Evolutionary conservation across 495 filamentous ascomycete species (phyloP).

Genomic region (Neurospora pannonica): DNA sequence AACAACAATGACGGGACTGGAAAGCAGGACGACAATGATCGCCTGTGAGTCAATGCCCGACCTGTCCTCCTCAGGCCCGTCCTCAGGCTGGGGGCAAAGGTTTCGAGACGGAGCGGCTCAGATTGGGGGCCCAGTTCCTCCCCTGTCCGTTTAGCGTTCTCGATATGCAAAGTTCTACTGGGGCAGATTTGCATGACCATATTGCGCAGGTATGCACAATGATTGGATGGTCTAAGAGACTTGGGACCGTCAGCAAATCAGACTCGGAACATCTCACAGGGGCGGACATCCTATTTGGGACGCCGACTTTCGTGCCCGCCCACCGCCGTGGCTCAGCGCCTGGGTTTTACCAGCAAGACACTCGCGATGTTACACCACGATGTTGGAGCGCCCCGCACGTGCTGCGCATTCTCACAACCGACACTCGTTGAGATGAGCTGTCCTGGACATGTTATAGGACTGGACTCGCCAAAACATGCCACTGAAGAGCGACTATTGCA

Average conservation of each 20-base stretch:
- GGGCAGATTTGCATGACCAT: neutral
- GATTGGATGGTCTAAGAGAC: neutral
- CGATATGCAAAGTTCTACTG: neutral
- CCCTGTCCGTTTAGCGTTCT: neutral
- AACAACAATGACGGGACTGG: neutral
- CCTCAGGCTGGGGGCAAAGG: neutral
- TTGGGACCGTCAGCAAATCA: neutral
- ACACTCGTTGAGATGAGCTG: neutral
- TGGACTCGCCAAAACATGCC: neutral
- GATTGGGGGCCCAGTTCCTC: neutral
- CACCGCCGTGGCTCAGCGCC: neutral
- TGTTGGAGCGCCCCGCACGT: neutral
- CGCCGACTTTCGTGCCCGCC: neutral
- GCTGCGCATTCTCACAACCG: neutral
- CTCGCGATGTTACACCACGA: neutral
- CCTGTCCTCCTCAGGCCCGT: neutral
- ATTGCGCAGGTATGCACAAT: neutral
- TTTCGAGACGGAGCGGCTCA: neutral
- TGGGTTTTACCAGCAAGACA: neutral
- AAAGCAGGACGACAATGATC: neutral
- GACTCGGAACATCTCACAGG: neutral
- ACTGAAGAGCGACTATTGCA: neutral
- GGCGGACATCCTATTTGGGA: neutral
- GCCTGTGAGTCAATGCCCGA: neutral
- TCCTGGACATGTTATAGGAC: neutral